Conservation (phyloP, 441 rosid genomes). For the Theobroma grandiflorum region DNA sequence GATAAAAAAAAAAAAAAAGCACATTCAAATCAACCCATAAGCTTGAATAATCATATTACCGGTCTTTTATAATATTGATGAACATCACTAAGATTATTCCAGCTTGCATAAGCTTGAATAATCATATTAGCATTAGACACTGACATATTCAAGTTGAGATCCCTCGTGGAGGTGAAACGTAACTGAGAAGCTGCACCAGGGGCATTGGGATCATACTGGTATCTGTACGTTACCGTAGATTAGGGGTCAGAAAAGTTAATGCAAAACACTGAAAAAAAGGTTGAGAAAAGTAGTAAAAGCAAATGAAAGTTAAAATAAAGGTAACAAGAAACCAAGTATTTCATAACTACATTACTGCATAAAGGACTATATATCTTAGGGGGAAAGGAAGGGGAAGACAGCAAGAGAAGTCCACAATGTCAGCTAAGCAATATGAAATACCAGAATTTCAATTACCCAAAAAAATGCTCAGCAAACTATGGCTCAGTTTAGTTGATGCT, state of each 20-base stretch:
- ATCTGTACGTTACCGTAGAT: constrained; percentile 60
- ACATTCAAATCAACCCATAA: not conserved
- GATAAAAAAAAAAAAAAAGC: not conserved
- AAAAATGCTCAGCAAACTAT: not conserved
- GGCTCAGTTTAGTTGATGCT: too few species aligned
- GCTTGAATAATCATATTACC: constrained; percentile 36
- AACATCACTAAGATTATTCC: constrained; percentile 79
- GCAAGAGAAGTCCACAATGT: not conserved
- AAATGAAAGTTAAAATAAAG: not conserved
- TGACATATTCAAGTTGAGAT: constrained; percentile 87
- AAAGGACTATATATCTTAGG: constrained; percentile 3
- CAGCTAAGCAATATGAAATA: not conserved
- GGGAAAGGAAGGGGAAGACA: not conserved
- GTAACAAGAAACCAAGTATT: constrained; percentile 20
- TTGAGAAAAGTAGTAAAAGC: not conserved
- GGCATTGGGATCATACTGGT: constrained; percentile 79
- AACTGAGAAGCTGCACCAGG: constrained; percentile 87
- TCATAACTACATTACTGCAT: constrained; percentile 24
- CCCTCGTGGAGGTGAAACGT: constrained; percentile 77
- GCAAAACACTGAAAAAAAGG: not conserved
- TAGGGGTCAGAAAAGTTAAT: constrained; percentile 12
- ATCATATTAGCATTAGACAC: constrained; percentile 91
- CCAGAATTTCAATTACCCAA: not conserved
- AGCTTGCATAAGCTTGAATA: constrained; percentile 97
- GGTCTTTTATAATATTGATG: constrained; percentile 56